Evolutionary conservation across 78 protist genomes (phyloP).

Genomic region (Dictyostelium citrinum): DNA sequence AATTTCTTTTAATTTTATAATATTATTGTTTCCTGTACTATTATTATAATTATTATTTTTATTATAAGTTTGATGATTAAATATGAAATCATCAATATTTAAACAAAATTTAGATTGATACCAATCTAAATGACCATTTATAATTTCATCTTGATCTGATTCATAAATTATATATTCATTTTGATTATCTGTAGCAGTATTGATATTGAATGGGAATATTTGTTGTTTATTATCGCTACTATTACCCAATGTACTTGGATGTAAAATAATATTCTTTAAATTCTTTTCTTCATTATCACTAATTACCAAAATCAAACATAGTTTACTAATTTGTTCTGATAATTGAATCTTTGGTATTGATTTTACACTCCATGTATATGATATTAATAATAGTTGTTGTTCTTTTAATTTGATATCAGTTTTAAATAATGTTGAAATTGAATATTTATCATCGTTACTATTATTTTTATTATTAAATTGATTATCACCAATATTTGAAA

Average conservation of each 20-base stretch:
- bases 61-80: background rate
- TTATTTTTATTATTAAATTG: background rate
- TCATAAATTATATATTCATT: background rate
- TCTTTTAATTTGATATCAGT: background rate
- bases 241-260: background rate
- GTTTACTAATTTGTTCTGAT: background rate
- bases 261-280: background rate
- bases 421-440: constrained; percentile 4
- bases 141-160: background rate
- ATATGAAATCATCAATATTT: background rate
- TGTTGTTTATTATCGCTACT: background rate
- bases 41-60: too few relatives aligned
- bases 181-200: background rate
- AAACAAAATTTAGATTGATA: background rate
- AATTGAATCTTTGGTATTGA: background rate
- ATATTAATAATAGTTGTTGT: background rate
- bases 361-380: background rate
- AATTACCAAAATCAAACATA: background rate
- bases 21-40: background rate
- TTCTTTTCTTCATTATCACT: background rate
- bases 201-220: background rate
- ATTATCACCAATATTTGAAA: background rate
- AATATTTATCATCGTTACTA: background rate
- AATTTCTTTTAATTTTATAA: background rate
- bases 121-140: background rate